Evolutionary conservation across 1,139 yeast genomes (phyloP).

Genomic region (Yamadazyma conglobata): DNA sequence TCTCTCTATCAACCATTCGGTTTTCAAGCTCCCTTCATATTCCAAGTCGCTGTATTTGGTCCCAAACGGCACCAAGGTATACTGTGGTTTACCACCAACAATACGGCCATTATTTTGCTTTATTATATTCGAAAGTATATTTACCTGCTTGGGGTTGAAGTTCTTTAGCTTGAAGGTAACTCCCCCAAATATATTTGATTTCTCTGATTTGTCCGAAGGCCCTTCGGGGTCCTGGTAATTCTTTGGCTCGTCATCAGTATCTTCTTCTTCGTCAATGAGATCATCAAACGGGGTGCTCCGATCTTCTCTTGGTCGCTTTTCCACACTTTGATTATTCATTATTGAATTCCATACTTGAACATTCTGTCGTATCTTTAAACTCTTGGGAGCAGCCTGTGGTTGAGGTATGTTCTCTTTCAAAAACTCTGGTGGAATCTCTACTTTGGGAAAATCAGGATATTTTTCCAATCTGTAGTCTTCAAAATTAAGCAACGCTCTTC

Average conservation of each 20-base stretch:
- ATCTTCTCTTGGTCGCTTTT: conserved; percentile 2
- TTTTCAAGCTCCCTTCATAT: conserved; percentile 27
- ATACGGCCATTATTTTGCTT: conserved; percentile 41
- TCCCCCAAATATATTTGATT: conserved; percentile 7
- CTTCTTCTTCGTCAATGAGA: neutral
- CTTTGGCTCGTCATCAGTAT: neutral
- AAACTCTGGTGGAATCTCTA: conserved; percentile 11
- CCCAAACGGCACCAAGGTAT: conserved; percentile 14
- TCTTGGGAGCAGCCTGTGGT: conserved; percentile 6
- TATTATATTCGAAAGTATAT: conserved; percentile 27
- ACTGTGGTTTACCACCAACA: conserved; percentile 9
- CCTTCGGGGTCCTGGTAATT: neutral
- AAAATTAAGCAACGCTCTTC: conserved; percentile 58
- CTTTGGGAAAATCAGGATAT: conserved; percentile 12
- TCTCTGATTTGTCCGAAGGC: neutral
- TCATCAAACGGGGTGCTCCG: conserved; percentile 1
- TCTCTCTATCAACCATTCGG: conserved; percentile 89
- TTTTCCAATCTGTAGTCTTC: conserved; percentile 37
- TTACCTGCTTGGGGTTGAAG: conserved; percentile 9
- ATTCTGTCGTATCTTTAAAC: conserved; percentile 21
- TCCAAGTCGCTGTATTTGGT: neutral
- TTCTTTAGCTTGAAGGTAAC: conserved; percentile 9
- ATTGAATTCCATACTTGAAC: conserved; percentile 48
- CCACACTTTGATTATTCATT: conserved; percentile 31
- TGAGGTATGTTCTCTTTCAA: too few relatives aligned